Evolutionary conservation across 768 basidiomycete species (phyloP).

Genomic region (Rhizopogon roseolus): DNA sequence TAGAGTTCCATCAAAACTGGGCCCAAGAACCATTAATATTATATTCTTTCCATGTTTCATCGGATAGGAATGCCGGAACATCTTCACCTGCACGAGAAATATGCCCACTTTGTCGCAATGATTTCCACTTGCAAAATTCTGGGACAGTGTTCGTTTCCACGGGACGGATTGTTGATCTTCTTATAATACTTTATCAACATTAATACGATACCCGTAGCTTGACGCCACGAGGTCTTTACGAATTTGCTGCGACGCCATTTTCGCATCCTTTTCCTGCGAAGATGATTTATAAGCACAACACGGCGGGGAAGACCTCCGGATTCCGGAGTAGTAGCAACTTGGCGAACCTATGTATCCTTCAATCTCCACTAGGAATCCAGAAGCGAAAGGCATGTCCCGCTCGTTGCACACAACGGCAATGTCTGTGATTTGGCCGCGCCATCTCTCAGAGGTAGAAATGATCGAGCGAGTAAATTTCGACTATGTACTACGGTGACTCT

Average conservation of each 20-base stretch:
- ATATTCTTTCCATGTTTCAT: not conserved
- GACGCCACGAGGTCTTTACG: not conserved
- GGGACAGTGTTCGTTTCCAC: conserved; percentile 2
- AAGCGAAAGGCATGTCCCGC: conserved; percentile 9
- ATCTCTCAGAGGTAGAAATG: conserved; percentile 1
- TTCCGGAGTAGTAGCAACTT: too few species aligned
- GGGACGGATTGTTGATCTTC: conserved; percentile 3
- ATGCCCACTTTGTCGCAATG: not conserved
- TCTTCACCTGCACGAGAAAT: conserved; percentile 2
- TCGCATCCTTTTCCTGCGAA: not conserved
- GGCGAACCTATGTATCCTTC: conserved; percentile 3
- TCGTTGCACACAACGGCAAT: conserved; percentile 14
- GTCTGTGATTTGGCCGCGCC: conserved; percentile 15
- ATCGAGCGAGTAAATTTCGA: conserved; percentile 15
- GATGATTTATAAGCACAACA: not conserved
- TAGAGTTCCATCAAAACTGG: not conserved
- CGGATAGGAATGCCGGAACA: conserved; percentile 5
- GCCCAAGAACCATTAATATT: conserved; percentile 6
- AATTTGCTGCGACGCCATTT: not conserved
- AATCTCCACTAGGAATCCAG: conserved; percentile 5
- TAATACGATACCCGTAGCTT: not conserved
- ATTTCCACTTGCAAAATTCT: conserved; percentile 5
- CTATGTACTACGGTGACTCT: conserved; percentile 10
- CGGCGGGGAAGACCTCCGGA: not conserved
- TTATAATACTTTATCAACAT: not conserved